Evolutionary conservation across 2,329 filamentous ascomycete species (phyloP).

Genomic region (Cladosporium sp.): DNA sequence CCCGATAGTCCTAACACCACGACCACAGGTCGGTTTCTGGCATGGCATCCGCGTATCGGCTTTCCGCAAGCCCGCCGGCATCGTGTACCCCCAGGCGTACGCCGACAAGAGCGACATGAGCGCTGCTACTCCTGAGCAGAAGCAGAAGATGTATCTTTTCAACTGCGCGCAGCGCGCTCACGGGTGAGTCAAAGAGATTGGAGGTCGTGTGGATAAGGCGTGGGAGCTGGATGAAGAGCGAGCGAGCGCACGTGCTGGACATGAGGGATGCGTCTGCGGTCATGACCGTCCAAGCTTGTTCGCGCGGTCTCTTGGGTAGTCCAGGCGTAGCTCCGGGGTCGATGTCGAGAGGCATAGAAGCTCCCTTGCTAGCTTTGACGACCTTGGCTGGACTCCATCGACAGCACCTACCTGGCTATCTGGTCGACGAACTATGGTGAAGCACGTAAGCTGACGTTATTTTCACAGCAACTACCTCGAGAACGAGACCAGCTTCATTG

Average conservation of each 20-base stretch:
- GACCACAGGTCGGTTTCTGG: constrained; percentile 45
- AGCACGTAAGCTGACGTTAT: neutral
- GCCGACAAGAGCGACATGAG: constrained; percentile 56
- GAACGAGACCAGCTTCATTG: constrained; percentile 54
- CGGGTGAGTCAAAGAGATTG: constrained; percentile 26
- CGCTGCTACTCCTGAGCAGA: constrained; percentile 42
- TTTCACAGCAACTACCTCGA: constrained; percentile 58
- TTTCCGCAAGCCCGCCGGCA: constrained; percentile 53
- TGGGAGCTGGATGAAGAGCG: neutral
- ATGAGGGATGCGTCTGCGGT: neutral
- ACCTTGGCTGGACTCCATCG: neutral
- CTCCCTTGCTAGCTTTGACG: neutral
- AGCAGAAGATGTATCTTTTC: constrained; percentile 46
- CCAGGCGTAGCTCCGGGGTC: neutral
- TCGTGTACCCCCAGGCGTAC: constrained; percentile 61
- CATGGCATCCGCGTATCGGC: constrained; percentile 50
- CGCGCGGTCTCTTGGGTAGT: neutral
- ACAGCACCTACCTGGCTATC: neutral
- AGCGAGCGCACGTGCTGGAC: neutral
- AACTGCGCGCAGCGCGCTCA: constrained; percentile 55
- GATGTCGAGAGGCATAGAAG: neutral
- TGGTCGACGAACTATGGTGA: neutral
- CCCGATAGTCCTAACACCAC: constrained; percentile 3
- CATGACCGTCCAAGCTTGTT: neutral
- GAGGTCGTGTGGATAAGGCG: neutral